Percentiles rank a stretch among this genome's conserved stretches.
Conservation (phyloP, 106 monocot species). For the Xerophyta viscosa region DNA sequence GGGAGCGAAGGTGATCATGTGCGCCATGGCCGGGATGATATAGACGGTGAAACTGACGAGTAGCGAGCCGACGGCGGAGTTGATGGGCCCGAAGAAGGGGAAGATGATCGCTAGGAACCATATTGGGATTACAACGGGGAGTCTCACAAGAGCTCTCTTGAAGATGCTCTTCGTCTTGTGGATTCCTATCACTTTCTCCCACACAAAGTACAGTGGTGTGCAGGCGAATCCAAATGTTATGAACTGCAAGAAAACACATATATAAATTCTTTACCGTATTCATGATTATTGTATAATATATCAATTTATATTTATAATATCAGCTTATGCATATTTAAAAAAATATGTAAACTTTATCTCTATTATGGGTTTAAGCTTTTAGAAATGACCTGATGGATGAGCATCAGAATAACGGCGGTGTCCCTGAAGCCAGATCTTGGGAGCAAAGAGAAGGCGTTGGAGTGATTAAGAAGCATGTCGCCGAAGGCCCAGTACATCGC, state of each 20-base stretch:
- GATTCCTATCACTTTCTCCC: slow-evolving; percentile 73
- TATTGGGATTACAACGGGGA: slow-evolving; percentile 63
- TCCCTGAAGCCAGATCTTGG: slow-evolving; percentile 62
- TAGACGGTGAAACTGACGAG: slow-evolving; percentile 86
- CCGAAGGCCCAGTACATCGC: slow-evolving; percentile 87
- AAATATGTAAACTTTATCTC: too few relatives aligned
- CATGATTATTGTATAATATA: too few relatives aligned
- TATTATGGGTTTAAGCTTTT: neutral
- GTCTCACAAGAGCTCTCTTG: slow-evolving; percentile 45
- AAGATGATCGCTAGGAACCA: slow-evolving; percentile 84
- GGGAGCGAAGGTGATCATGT: slow-evolving; percentile 59
- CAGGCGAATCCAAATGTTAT: slow-evolving; percentile 87
- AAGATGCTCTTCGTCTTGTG: slow-evolving; percentile 46
- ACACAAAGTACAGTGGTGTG: slow-evolving; percentile 82
- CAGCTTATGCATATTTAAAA: too few relatives aligned
- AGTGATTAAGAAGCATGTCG: slow-evolving; percentile 65
- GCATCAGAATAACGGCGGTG: slow-evolving; percentile 62
- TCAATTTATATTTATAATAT: too few relatives aligned
- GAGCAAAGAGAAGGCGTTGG: slow-evolving; percentile 73
- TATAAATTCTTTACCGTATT: too few relatives aligned
- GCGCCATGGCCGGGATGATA: slow-evolving; percentile 65
- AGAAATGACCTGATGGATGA: slow-evolving; percentile 53
- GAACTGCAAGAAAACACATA: slow-evolving; percentile 29
- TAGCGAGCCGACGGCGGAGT: slow-evolving; percentile 71
- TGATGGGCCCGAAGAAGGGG: slow-evolving; percentile 89